Evolutionary conservation across 75 land plant species (phyloP).

Genomic region (Picea glauca): DNA sequence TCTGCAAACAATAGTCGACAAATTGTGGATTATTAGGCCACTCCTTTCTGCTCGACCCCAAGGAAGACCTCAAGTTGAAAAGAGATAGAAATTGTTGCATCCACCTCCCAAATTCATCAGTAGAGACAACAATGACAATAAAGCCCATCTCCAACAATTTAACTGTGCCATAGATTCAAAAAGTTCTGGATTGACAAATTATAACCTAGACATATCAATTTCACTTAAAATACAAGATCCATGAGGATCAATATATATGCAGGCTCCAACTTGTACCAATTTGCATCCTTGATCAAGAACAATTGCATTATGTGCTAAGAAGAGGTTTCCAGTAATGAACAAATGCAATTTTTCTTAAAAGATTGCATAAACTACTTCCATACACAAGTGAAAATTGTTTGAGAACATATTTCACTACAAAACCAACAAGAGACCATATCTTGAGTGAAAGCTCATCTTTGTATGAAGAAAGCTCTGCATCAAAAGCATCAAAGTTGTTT

Average conservation of each 20-base stretch:
- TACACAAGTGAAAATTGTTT: conserved; percentile 69
- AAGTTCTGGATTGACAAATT: conserved; percentile 75
- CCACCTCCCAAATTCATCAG: too few relatives aligned
- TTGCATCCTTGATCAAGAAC: conserved; percentile 85
- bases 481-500: conserved; percentile 32
- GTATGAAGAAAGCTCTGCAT: conserved; percentile 20
- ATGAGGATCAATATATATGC: conserved; percentile 76
- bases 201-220: conserved; percentile 69
- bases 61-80: too few relatives aligned
- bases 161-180: conserved; percentile 13
- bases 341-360: conserved; percentile 64
- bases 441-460: conserved; percentile 45
- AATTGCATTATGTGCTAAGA: conserved; percentile 35
- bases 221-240: conserved; percentile 54
- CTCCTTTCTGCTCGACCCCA: too few relatives aligned
- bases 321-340: conserved; percentile 26
- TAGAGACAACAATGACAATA: too few relatives aligned
- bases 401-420: conserved; percentile 58
- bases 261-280: conserved; percentile 71
- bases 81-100: too few relatives aligned
- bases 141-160: too few relatives aligned
- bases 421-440: conserved; percentile 64
- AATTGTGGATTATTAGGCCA: too few relatives aligned
- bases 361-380: conserved; percentile 68
- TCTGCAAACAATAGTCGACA: too few relatives aligned